Evolutionary conservation across 2,329 filamentous ascomycete genomes (phyloP).

Genomic region (Herpotrichia juniperi): DNA sequence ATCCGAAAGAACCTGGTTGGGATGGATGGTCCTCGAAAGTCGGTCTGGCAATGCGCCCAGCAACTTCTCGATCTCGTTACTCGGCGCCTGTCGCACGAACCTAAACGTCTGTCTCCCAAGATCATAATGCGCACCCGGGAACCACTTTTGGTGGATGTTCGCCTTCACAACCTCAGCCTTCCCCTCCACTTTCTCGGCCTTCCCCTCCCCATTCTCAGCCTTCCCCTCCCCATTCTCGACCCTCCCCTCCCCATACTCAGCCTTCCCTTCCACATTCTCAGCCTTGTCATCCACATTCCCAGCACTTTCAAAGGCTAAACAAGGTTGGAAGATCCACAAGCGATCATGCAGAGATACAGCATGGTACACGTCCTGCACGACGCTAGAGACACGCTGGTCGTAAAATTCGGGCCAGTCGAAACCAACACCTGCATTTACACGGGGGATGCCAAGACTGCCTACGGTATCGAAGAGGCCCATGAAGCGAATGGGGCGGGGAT

Average conservation of each 20-base stretch:
- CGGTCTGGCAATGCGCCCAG: conserved; percentile 33
- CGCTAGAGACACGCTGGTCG: conserved; percentile 38
- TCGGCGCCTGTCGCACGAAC: conserved; percentile 36
- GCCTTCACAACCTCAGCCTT: conserved; percentile 13
- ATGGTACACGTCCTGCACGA: conserved; percentile 42
- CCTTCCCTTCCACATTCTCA: too few species aligned
- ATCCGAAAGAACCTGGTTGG: conserved; percentile 41
- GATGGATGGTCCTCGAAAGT: conserved; percentile 34
- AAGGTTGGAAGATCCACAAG: conserved; percentile 42
- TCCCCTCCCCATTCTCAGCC: too few species aligned
- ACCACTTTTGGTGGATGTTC: conserved; percentile 38
- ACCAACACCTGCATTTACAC: conserved; percentile 41
- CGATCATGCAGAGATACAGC: conserved; percentile 41
- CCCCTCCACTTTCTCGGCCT: too few species aligned
- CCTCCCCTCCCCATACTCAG: too few species aligned
- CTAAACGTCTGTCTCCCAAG: conserved; percentile 42
- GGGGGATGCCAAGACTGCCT: conserved; percentile 40
- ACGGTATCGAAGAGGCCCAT: conserved; percentile 44
- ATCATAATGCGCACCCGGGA: conserved; percentile 47
- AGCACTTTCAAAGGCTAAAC: conserved; percentile 25
- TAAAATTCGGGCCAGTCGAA: conserved; percentile 45
- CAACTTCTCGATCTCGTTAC: conserved; percentile 32
- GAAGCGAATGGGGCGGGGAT: conserved; percentile 36
- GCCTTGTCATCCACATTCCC: too few species aligned
- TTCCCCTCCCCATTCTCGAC: too few species aligned